These are phyloP conservation scores for Fermentozyma sake DNA, from an alignment of 1,139 yeast genomes.

Conservation along the genomic window DNA sequence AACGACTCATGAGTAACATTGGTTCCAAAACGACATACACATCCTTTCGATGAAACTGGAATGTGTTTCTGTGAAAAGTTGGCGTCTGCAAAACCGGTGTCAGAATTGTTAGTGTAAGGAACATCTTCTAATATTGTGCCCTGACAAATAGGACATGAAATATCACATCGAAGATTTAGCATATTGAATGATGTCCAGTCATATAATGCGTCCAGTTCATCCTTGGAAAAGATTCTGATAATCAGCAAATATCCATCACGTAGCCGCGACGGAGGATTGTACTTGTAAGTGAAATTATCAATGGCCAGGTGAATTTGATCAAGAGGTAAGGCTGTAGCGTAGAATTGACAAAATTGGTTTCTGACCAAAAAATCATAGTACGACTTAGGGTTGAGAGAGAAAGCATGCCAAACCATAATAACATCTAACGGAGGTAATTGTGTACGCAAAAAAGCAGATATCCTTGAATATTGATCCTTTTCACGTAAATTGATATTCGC, in stretches of 20 bases:
- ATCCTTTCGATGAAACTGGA: conserved; percentile 2
- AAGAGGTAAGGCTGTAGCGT: conserved; percentile 25
- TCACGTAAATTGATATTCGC: no score
- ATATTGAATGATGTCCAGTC: conserved; percentile 3
- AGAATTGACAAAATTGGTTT: conserved; percentile 18
- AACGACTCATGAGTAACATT: conserved; percentile 16
- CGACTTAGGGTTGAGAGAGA: conserved; percentile 23
- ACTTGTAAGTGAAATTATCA: conserved; percentile 17
- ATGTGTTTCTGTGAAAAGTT: conserved; percentile 8
- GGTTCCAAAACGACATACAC: conserved; percentile 5
- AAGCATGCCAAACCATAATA: conserved; percentile 39
- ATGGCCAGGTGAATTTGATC: conserved; percentile 16
- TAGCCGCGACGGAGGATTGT: conserved; percentile 10
- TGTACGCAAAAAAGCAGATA: no score
- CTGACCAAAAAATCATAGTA: conserved; percentile 26
- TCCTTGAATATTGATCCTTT: no score
- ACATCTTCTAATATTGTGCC: conserved; percentile 7
- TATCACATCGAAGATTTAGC: conserved; percentile 6
- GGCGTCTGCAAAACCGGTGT: conserved; percentile 21
- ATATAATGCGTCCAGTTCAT: conserved; percentile 4
- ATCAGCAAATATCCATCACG: conserved; percentile 5
- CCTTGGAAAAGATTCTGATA: conserved; percentile 3
- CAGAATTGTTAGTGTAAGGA: conserved; percentile 12
- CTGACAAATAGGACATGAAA: conserved; percentile 18
- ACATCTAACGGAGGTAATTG: conserved; percentile 33